Conservation (phyloP, 352 stramenopile genomes). For the Phytophthora constricta region DNA sequence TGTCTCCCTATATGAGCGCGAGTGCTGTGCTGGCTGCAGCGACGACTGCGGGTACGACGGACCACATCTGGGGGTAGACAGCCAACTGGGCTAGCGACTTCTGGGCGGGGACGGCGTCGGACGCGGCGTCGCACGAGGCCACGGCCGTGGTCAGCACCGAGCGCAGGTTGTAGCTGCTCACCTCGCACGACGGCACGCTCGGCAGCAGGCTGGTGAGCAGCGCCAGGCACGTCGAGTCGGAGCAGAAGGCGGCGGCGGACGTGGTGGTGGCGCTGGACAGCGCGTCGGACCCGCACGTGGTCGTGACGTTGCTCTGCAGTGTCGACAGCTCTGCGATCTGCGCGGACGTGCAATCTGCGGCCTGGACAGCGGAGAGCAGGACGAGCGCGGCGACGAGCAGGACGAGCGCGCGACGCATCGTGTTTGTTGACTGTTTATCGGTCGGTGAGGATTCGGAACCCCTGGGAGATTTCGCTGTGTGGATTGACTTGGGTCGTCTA, state of each 20-base stretch:
- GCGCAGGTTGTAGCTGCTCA: slow-evolving; percentile 42
- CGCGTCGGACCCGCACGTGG: slow-evolving; percentile 33
- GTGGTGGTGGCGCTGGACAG: slow-evolving; percentile 18
- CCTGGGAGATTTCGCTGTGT: too few relatives aligned
- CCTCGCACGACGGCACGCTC: slow-evolving; percentile 36
- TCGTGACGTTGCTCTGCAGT: slow-evolving; percentile 35
- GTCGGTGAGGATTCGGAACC: too few relatives aligned
- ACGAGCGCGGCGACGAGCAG: not conserved
- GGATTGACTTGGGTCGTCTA: too few relatives aligned
- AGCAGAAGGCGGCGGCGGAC: slow-evolving; percentile 22
- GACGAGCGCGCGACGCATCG: too few relatives aligned
- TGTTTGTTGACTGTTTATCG: too few relatives aligned
- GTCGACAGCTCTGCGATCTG: slow-evolving; percentile 31
- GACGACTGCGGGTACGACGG: not conserved
- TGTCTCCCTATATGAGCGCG: too few relatives aligned
- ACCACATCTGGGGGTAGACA: not conserved
- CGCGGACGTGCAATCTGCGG: slow-evolving; percentile 32
- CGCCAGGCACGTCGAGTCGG: slow-evolving; percentile 28
- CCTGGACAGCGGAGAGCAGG: not conserved
- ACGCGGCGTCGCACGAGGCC: slow-evolving; percentile 31
- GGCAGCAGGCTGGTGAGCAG: slow-evolving; percentile 31
- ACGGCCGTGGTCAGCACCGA: slow-evolving; percentile 33
- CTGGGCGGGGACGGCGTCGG: slow-evolving; percentile 34
- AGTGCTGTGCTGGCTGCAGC: too few relatives aligned
- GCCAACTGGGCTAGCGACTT: slow-evolving; percentile 21